Conservation (phyloP, 2,329 filamentous ascomycete genomes). For the Phyllosticta ampelicida region DNA sequence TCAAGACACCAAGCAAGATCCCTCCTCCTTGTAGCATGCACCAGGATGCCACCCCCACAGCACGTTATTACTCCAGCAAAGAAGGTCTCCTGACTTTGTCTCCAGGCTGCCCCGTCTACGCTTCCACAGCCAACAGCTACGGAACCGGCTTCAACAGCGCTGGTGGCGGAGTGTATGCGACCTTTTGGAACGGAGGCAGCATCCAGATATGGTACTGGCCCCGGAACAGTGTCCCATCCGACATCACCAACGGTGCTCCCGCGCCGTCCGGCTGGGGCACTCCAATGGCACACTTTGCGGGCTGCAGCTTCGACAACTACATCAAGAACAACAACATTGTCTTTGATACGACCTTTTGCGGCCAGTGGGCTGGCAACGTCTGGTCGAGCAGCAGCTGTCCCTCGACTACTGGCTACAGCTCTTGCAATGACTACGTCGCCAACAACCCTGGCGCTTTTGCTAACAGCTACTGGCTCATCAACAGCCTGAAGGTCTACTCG, state of each 20-base stretch:
- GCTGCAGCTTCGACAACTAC: slow-evolving; percentile 26
- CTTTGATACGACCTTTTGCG: slow-evolving; percentile 45
- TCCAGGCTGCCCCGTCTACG: slow-evolving; percentile 22
- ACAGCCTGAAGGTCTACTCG: slow-evolving; percentile 28
- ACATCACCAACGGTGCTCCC: slow-evolving; percentile 31
- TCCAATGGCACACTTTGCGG: slow-evolving; percentile 29
- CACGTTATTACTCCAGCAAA: neutral
- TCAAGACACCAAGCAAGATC: neutral
- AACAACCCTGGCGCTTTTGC: slow-evolving; percentile 26
- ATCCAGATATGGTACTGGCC: slow-evolving; percentile 41
- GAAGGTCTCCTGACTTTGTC: neutral
- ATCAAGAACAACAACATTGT: slow-evolving; percentile 30
- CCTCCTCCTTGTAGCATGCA: neutral
- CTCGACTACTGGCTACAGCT: slow-evolving; percentile 17
- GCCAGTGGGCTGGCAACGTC: slow-evolving; percentile 43
- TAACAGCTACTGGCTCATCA: slow-evolving; percentile 30
- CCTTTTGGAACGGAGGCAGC: slow-evolving; percentile 30
- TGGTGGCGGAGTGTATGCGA: slow-evolving; percentile 34
- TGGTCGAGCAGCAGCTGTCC: slow-evolving; percentile 27
- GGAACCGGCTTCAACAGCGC: slow-evolving; percentile 30
- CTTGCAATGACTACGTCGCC: slow-evolving; percentile 29
- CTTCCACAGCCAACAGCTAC: slow-evolving; percentile 21
- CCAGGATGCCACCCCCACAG: neutral
- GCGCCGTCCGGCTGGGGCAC: slow-evolving; percentile 33
- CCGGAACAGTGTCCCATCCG: slow-evolving; percentile 28